Evolutionary conservation across 306 rosid genomes (phyloP).

Genomic region (Vicia faba): DNA sequence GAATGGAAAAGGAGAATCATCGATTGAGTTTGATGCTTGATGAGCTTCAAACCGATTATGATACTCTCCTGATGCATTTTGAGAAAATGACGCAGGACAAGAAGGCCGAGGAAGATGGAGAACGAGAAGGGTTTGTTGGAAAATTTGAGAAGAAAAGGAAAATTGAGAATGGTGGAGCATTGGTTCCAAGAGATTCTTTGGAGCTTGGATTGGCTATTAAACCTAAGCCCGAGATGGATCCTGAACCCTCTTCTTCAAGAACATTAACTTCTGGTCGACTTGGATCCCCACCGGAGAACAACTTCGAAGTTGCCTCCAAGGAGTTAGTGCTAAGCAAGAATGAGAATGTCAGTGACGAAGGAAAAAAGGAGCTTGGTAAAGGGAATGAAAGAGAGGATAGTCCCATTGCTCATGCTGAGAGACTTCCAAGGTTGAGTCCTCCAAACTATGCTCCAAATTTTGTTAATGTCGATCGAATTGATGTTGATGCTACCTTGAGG

Average conservation of each 20-base stretch:
- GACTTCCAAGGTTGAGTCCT: slow-evolving; percentile 53
- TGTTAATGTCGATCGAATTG: slow-evolving; percentile 62
- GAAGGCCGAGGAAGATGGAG: slow-evolving; percentile 43
- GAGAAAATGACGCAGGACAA: slow-evolving; percentile 41
- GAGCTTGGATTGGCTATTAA: slow-evolving; percentile 67
- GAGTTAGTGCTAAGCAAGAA: slow-evolving; percentile 29
- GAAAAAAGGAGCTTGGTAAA: slow-evolving; percentile 40
- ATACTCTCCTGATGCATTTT: slow-evolving; percentile 51
- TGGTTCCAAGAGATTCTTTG: slow-evolving; percentile 63
- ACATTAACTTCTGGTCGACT: slow-evolving; percentile 39
- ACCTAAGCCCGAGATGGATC: slow-evolving; percentile 28
- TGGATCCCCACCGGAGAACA: slow-evolving; percentile 39
- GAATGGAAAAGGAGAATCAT: slow-evolving; percentile 61
- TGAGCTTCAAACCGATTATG: slow-evolving; percentile 48
- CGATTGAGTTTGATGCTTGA: slow-evolving; percentile 48
- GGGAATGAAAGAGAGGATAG: slow-evolving; percentile 48
- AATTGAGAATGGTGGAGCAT: slow-evolving; percentile 23
- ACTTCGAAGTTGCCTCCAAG: slow-evolving; percentile 39
- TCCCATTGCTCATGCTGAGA: slow-evolving; percentile 52
- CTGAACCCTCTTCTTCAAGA: slow-evolving; percentile 54
- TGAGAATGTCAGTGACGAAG: slow-evolving; percentile 41
- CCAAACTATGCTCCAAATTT: slow-evolving; percentile 46
- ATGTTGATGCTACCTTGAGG: slow-evolving; percentile 76
- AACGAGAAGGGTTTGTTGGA: slow-evolving; percentile 15
- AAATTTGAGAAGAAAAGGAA: slow-evolving; percentile 38